Base-by-base conservation (phyloP, 1,139 yeast genomes). In the Saccharomyces pastorianus region DNA sequence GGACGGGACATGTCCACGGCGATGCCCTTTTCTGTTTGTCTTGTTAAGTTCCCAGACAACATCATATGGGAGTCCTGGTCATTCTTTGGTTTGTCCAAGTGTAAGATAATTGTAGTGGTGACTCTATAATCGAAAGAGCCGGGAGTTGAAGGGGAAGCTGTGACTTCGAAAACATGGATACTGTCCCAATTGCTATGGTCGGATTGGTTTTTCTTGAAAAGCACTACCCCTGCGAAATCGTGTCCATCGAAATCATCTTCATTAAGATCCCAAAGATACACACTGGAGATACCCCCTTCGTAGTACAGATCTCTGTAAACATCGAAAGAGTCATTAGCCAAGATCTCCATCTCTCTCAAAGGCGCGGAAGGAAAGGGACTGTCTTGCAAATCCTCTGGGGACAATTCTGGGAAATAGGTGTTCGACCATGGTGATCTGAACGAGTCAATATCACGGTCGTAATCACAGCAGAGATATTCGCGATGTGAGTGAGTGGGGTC, bases 381-480 rank as follows among this genome's bases (percentile, higher is more conserved):
- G 31, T 83, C 82, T 47, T 73, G 75, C 47, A 75, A 78, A 41
- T 81, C 90, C 38, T 80, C 85, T 13, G 75, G 72, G n/a, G 73
- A 66, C 25, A 81, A 68, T 7, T 64, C 63, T 0, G 96, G 96
- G 59, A 79, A 83, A 71, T 88, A 93, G 59, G 79, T 77, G 67
- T 89, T 89, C 29, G 90, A 79, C 91, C 95, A 91, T 2, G 99
- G 99, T 0, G 96, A 88, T 62, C 98, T 79, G 72, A 80, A 88
- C 32, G 93, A 84, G 70, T 93, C 98, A 5, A 96, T 93, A 65
- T 93, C 99, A 60, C 99, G 78, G 71, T 93, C 93, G 70, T 91
- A 93, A 69, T 93, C 99, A 72, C 99, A 93, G 53, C 93, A 82
- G 58, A 93, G 76, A 68, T 77, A 93, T 57, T 80, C 79, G 69